A percentile compares a stretch with the other conserved stretches of the same genome.
phyloP scores from a whole-genome alignment of 2,329 filamentous ascomycete species.

The Ophiosphaerella narmari region DNA sequence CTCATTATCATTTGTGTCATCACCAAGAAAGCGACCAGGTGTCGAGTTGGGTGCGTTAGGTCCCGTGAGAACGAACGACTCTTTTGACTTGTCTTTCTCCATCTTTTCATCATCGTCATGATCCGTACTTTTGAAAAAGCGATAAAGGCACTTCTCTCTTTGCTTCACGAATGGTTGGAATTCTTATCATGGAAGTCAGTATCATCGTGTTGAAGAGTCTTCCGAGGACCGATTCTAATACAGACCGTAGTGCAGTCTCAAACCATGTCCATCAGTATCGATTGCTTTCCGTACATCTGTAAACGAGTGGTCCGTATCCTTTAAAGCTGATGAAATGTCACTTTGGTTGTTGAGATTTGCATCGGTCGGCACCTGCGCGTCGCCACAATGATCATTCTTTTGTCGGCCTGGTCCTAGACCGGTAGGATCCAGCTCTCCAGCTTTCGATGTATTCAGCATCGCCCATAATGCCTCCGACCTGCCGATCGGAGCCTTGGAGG shows the following conservation, averaged over 20 bases:
- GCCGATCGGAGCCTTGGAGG: no score
- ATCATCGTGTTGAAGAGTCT: neutral
- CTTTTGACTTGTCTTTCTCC: conserved; percentile 80
- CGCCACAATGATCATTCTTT: no score
- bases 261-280: conserved; percentile 84
- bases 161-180: conserved; percentile 86
- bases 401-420: no score
- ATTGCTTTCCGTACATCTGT: conserved; percentile 79
- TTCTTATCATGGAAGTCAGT: conserved; percentile 60
- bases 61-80: conserved; percentile 78
- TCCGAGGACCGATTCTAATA: no score
- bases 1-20: conserved; percentile 88
- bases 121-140: conserved; percentile 87
- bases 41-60: conserved; percentile 76
- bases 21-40: conserved; percentile 89
- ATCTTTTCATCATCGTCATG: conserved; percentile 82
- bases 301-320: conserved; percentile 88
- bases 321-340: no score
- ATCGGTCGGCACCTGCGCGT: no score
- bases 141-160: conserved; percentile 81
- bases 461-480: no score
- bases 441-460: no score
- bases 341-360: no score
- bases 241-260: conserved; percentile 85
- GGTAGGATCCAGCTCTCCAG: no score